Evolutionary conservation across 495 filamentous ascomycete species (phyloP).

Genomic region (Podospora anserina): DNA sequence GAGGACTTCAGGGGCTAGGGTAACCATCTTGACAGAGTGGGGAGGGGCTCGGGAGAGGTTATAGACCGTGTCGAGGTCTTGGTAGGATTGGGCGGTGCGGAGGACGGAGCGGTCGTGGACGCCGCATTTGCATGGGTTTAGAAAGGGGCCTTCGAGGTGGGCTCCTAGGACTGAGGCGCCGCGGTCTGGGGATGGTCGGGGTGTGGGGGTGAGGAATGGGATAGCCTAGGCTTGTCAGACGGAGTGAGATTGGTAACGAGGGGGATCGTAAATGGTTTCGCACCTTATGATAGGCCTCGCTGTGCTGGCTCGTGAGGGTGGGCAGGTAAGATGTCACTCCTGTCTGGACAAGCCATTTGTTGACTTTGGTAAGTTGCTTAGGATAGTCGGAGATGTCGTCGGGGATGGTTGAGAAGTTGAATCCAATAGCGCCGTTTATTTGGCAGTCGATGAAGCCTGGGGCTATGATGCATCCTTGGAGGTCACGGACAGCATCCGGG

Average conservation of each 20-base stretch:
- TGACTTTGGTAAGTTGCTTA: slow-evolving; percentile 62
- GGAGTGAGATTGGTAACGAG: background rate
- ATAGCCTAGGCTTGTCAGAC: slow-evolving; percentile 48
- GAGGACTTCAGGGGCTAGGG: slow-evolving; percentile 73
- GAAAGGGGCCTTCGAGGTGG: slow-evolving; percentile 82
- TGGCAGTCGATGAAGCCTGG: slow-evolving; percentile 85
- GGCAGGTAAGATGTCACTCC: slow-evolving; percentile 84
- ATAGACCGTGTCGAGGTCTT: slow-evolving; percentile 65
- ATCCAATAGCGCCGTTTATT: slow-evolving; percentile 80
- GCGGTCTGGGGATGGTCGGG: slow-evolving; percentile 44
- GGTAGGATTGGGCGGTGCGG: slow-evolving; percentile 48
- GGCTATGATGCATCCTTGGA: slow-evolving; percentile 72
- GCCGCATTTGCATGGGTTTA: slow-evolving; percentile 66
- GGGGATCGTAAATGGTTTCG: background rate
- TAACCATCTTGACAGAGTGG: slow-evolving; percentile 66
- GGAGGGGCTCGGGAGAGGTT: slow-evolving; percentile 49
- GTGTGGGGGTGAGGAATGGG: slow-evolving; percentile 64
- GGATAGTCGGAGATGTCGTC: slow-evolving; percentile 63
- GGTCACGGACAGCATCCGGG: slow-evolving; percentile 61
- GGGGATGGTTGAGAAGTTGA: slow-evolving; percentile 74
- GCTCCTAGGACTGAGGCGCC: slow-evolving; percentile 80
- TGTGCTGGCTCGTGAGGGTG: slow-evolving; percentile 65
- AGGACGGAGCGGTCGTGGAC: slow-evolving; percentile 69
- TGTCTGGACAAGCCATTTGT: slow-evolving; percentile 63
- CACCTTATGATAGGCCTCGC: slow-evolving; percentile 66